Conservation (phyloP, 768 basidiomycete genomes). For the Trametes gibbosa region DNA sequence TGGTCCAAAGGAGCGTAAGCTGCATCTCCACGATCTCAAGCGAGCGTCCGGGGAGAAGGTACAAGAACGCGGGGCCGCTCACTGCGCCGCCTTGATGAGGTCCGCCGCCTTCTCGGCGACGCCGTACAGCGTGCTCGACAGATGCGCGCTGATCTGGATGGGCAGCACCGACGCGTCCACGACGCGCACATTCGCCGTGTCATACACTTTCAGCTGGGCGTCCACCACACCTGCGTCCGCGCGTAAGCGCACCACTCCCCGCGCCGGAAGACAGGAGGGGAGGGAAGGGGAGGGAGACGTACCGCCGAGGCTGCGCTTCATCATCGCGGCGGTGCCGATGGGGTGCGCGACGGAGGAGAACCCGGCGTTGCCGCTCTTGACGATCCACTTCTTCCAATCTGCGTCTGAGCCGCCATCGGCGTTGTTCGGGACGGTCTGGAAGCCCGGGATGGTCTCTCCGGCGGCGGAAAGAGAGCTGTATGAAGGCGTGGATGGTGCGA, state of each 20-base stretch:
- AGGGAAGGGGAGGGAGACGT: neutral
- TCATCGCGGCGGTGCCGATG: conserved; percentile 41
- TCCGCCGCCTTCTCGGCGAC: conserved; percentile 34
- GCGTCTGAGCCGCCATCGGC: conserved; percentile 42
- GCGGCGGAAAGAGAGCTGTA: conserved; percentile 3
- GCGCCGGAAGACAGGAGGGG: neutral
- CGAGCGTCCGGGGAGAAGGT: neutral
- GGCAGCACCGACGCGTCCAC: conserved; percentile 56
- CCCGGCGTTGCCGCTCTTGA: conserved; percentile 22
- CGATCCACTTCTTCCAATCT: conserved; percentile 48
- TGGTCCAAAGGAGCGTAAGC: neutral
- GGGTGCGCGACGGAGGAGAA: conserved; percentile 50
- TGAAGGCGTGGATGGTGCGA: neutral
- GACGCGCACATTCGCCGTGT: conserved; percentile 51
- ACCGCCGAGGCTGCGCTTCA: conserved; percentile 32
- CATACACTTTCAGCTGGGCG: conserved; percentile 50
- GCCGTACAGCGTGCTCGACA: conserved; percentile 39
- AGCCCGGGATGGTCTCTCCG: conserved; percentile 45
- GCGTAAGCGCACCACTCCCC: neutral
- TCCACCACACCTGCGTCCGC: conserved; percentile 53
- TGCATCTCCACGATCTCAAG: neutral
- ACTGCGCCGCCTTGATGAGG: conserved; percentile 32
- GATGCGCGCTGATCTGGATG: conserved; percentile 45
- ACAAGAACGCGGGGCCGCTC: conserved; percentile 22
- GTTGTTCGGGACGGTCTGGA: conserved; percentile 40